Conservation (phyloP, 1,139 yeast species). For the Pichia sp. region DNA sequence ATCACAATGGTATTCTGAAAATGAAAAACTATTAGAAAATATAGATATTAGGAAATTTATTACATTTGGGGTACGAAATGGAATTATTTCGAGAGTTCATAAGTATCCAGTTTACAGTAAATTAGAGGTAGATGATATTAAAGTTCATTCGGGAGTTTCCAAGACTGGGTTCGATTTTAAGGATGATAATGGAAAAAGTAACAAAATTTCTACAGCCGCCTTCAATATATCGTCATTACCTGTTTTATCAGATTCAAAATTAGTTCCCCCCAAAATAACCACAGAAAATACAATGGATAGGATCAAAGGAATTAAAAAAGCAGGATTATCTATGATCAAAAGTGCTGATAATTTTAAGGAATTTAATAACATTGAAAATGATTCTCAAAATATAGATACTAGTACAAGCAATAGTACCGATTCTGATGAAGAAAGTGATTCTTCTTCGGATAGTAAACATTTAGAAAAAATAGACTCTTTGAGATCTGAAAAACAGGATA, state of each 20-base stretch:
- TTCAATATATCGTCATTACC: constrained; percentile 21
- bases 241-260: constrained; percentile 6
- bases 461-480: no score
- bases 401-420: no score
- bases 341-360: constrained; percentile 12
- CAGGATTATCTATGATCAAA: background rate
- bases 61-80: constrained; percentile 78
- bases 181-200: background rate
- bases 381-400: no score
- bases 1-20: constrained; percentile 73
- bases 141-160: no score
- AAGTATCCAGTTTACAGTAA: constrained; percentile 36
- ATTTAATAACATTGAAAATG: no score
- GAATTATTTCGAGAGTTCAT: constrained; percentile 74
- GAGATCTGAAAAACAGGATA: constrained; percentile 6
- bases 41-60: constrained; percentile 81
- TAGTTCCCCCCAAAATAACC: background rate
- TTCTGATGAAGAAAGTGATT: no score
- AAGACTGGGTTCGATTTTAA: background rate
- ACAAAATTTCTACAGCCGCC: constrained; percentile 7
- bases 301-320: constrained; percentile 1
- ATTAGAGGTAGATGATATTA: background rate
- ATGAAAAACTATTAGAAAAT: constrained; percentile 49
- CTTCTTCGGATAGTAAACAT: no score
- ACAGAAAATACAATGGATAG: constrained; percentile 1